Evolutionary conservation across 2,329 filamentous ascomycete species (phyloP).

Genomic region (Alternaria novae-zelandiae): DNA sequence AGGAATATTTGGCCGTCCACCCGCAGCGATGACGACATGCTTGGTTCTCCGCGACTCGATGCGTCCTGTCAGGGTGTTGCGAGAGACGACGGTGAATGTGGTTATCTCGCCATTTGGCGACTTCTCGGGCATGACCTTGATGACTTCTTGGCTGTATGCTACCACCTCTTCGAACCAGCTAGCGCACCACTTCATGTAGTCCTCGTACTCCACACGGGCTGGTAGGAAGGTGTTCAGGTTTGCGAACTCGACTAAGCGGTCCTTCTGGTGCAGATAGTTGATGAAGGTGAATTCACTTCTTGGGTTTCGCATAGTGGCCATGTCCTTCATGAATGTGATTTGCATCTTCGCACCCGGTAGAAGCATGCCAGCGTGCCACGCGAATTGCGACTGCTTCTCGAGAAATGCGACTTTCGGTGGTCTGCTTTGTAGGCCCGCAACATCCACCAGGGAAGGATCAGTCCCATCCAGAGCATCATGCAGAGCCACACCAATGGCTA

Average conservation of each 20-base stretch:
- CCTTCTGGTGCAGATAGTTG: constrained; percentile 86
- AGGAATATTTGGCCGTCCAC: constrained; percentile 74
- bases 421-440: constrained; percentile 45
- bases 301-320: constrained; percentile 87
- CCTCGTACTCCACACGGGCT: constrained; percentile 86
- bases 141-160: constrained; percentile 77
- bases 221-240: constrained; percentile 91
- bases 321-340: constrained; percentile 95
- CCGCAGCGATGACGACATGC: constrained; percentile 74
- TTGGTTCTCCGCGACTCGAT: constrained; percentile 62
- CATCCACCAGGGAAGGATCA: constrained; percentile 37
- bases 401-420: constrained; percentile 81
- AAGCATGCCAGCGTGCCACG: constrained; percentile 96
- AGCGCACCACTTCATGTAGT: constrained; percentile 94
- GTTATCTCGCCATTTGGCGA: constrained; percentile 61
- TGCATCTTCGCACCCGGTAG: constrained; percentile 95
- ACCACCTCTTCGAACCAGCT: constrained; percentile 76
- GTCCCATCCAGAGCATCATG: constrained; percentile 69
- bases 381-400: constrained; percentile 82
- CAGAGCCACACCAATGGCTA: constrained; percentile 87
- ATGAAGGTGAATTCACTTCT: constrained; percentile 92
- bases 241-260: constrained; percentile 85
- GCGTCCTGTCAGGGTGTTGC: constrained; percentile 64
- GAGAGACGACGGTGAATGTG: constrained; percentile 71
- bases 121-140: constrained; percentile 70